These are phyloP conservation scores for Pythium chondricola DNA, from an alignment of 352 stramenopile genomes.

Conservation along the genomic window DNA sequence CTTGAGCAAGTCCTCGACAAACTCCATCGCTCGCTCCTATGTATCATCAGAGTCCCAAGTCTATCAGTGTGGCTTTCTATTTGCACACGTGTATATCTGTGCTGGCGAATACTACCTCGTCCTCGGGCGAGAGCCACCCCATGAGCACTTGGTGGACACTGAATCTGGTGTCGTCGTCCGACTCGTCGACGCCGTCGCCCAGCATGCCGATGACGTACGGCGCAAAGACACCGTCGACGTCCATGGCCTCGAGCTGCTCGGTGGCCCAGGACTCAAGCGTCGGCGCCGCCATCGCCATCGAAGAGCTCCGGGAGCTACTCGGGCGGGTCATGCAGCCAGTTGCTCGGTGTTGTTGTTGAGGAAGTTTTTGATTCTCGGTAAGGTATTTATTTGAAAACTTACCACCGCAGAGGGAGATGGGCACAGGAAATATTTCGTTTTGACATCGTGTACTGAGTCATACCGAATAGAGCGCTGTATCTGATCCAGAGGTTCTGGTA, in stretches of 20 bases:
- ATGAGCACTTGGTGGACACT: slow-evolving; percentile 82
- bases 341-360: not conserved
- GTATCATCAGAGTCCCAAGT: not conserved
- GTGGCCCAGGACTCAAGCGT: slow-evolving; percentile 62
- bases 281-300: slow-evolving; percentile 9
- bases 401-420: slow-evolving; percentile 1
- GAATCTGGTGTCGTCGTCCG: slow-evolving; percentile 51
- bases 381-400: slow-evolving; percentile 5
- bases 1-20: slow-evolving; percentile 64
- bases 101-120: slow-evolving; percentile 42
- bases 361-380: not conserved
- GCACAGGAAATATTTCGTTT: too few relatives aligned
- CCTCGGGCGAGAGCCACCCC: slow-evolving; percentile 71
- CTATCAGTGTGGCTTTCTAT: too few relatives aligned
- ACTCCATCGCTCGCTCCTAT: slow-evolving; percentile 55
- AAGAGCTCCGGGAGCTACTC: not conserved
- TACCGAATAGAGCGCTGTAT: not conserved
- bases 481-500: too few relatives aligned
- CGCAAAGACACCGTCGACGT: slow-evolving; percentile 78
- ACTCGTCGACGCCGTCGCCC: slow-evolving; percentile 22
- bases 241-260: slow-evolving; percentile 53
- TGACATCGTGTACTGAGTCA: not conserved
- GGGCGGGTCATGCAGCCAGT: slow-evolving; percentile 13
- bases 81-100: too few relatives aligned
- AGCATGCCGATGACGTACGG: slow-evolving; percentile 82